Evolutionary conservation across 2,329 filamentous ascomycete genomes (phyloP), one percentile per base, ranked within the genome.

Genomic region (Alternaria consortialis): DNA sequence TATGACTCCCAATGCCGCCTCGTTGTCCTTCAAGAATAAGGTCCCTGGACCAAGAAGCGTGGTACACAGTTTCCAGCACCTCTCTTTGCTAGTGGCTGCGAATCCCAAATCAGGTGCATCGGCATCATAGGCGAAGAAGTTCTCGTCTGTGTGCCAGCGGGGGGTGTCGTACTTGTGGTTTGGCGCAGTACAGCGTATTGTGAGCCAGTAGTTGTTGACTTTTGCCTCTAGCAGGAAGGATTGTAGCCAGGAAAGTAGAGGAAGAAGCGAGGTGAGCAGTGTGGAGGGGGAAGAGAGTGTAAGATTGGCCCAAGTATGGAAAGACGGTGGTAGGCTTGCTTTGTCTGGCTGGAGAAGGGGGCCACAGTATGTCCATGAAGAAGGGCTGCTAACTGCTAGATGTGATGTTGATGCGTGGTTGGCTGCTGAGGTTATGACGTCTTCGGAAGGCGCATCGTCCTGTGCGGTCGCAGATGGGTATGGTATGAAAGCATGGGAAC

Each of bases 121-220:
- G n/a, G 23, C 20, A 37, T 53, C 48, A n/a, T 42, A 34, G 53
- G 53, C 34, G 66, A 78, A 85, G 69, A 85, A 84, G 15, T 82
- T 70, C 56, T 85, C 82, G 62, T 85, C 83, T 0, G 81, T 81
- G 60, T 85, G 83, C 83, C 83, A 85, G 47, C 83, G 72, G 1
- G 81, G 80, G 9, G 64, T 72, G 62, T 85, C 79, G 66, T 79
- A 85, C 27, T 84, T 81, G 32, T 65, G 44, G 0, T 80, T 82
- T 0, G 80, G 75, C 42, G 70, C 79, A 0, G 81, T 82, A 50
- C 83, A 82, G 46, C 83, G 81, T 54, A 85, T 78, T 0, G 83
- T 84, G 12, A 85, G 65, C 76, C 83, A 84, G 64, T 84, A 85
- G 66, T 84, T 71, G 4, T 73, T 64, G 5, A 82, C 65, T 11